Evolutionary conservation across 179 eudicot genomes (phyloP), one percentile per base, ranked within the genome.

Genomic region (Beta macrorhiza): DNA sequence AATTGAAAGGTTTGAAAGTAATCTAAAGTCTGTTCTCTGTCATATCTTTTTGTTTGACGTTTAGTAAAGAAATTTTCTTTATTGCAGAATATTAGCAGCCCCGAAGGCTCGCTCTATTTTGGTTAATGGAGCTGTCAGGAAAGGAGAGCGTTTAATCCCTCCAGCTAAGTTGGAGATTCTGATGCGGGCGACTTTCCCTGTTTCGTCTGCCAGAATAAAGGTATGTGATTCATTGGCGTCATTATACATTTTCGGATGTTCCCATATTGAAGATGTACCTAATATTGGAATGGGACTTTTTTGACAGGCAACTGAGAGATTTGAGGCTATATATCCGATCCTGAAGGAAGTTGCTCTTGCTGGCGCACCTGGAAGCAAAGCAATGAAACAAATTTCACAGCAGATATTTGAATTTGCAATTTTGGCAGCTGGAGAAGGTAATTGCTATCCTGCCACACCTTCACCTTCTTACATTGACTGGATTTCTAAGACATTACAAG

Each of bases 341-440:
- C 93, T 95, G 55, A 93, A 91, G 77, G 98, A 95, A 85, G 92
- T 95, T 65, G 94, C 97, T 64, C 93, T 95, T 80, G 92, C 98
- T 85, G 99, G 99, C 72, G 83, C 89, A 51, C 86, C 93, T 77
- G 93, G 98, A 86, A 95, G 98, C 91, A 95, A 92, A 84, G 95
- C 94, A 53, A 92, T 95, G 95, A 95, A 92, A 82, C 99, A 92
- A 86, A 91, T 91, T 75, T 72, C 93, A 13, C 92, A 85, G 83
- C 95, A 95, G 85, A 92, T 90, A 67, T 82, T 87, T 74, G 85
- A 84, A 69, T 67, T 87, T 83, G 82, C 90, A 45, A 82, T 91
- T 70, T 84, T 88, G 84, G 93, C 97, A 80, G 93, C 91, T 61
- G 95, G 89, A 78, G 99, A 92, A 90, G 92, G 99, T 95, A 87